Evolutionary conservation across 1,284 basidiomycete genomes (phyloP), one percentile per base, ranked within the genome.

Genomic region (Malassezia restricta): DNA sequence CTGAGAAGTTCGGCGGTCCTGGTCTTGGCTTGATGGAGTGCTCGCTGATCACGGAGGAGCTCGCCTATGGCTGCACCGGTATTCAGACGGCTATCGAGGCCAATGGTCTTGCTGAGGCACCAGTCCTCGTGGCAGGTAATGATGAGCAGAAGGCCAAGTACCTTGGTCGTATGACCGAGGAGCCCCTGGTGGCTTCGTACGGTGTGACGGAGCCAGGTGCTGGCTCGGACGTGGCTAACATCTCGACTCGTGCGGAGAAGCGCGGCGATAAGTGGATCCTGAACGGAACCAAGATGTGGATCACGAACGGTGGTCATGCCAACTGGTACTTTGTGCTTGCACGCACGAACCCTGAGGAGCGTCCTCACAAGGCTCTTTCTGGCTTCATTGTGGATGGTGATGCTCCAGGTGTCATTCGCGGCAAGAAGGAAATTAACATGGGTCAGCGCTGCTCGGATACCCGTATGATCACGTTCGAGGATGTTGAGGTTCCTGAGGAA

Each of bases 381-480:
- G 79, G 79, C 3, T 80, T 80, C 56, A 77, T 79, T 24, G 78
- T 79, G 28, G 79, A 80, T 42, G 78, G 74, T 14, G 75, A 79
- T 57, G 65, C 76, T 0, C 70, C 73, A 0, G 79, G 79, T 5
- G 76, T 80, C 51, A 59, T 63, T 51, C 53, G 62, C 6, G 66
- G 66, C 46, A 78, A 77, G 66, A 80, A 80, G 71, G 76, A 79
- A 62, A 76, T 80, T 62, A 80, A 80, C 70, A 79, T 80, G 78
- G 79, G 79, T 42, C 79, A 80, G 64, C 74, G 78, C 7, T 78
- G 77, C 58, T 78, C 77, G 1, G 79, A 80, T 62, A 80, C 79
- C 6, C 73, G 79, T 27, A 77, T 78, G 75, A 77, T 80, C 54
- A 78, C 76, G 3, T 79, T 80, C 57, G 76, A 77, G 60, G 74